These are phyloP conservation scores for Oryza nivara DNA, from an alignment of 176 grass and related monocot genomes.

Conservation along the genomic window DNA sequence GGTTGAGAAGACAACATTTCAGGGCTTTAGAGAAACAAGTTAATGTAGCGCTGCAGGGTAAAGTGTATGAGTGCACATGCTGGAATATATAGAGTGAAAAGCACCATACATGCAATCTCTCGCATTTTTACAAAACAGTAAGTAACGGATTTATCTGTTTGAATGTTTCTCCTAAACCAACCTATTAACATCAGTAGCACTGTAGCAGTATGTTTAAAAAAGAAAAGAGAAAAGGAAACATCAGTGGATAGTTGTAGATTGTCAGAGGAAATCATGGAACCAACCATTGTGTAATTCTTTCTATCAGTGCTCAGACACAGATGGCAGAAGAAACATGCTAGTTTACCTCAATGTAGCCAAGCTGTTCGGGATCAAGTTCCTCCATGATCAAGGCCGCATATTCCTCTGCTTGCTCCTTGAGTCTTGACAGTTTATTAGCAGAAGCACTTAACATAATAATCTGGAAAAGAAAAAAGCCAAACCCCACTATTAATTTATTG, in stretches of 20 bases:
- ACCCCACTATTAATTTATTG: slow-evolving; percentile 16
- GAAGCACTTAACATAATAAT: slow-evolving; percentile 94
- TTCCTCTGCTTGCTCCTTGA: slow-evolving; percentile 95
- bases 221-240: not conserved
- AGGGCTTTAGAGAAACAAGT: not conserved
- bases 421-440: slow-evolving; percentile 80
- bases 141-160: not conserved
- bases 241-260: slow-evolving; percentile 16
- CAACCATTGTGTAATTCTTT: not conserved
- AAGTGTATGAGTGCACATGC: slow-evolving; percentile 4
- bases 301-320: not conserved
- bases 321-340: not conserved
- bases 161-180: slow-evolving; percentile 17
- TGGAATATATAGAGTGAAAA: not conserved
- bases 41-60: not conserved
- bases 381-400: slow-evolving; percentile 98
- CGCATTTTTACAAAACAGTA: not conserved
- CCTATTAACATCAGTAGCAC: not conserved
- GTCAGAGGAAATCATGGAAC: slow-evolving; percentile 15
- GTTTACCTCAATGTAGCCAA: slow-evolving; percentile 94
- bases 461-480: slow-evolving; percentile 46
- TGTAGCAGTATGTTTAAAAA: not conserved
- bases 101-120: not conserved
- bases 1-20: not conserved
- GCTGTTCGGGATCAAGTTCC: slow-evolving; percentile 88